Conservation (phyloP, 2,329 filamentous ascomycete species). For the Cladosporium sp. region DNA sequence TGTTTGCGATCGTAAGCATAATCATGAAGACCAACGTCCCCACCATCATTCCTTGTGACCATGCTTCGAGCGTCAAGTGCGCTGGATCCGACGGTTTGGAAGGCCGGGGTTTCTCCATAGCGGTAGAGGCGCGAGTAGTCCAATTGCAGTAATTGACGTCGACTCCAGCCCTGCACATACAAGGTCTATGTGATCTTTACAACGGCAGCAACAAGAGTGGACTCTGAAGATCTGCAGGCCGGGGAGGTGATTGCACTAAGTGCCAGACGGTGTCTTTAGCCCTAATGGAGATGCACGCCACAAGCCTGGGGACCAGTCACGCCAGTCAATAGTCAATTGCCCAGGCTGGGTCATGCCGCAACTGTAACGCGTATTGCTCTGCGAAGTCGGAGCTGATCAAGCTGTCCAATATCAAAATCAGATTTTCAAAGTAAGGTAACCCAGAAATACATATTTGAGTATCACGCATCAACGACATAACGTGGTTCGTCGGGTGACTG, state of each 20-base stretch:
- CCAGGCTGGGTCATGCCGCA: not conserved
- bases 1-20: not conserved
- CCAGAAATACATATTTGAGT: too few species aligned
- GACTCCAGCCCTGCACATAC: too few species aligned
- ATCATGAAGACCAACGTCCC: constrained; percentile 1
- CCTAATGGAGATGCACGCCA: not conserved
- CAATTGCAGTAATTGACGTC: too few species aligned
- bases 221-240: not conserved
- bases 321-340: not conserved
- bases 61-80: not conserved
- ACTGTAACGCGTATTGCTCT: not conserved
- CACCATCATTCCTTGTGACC: constrained; percentile 33
- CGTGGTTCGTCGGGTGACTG: too few species aligned
- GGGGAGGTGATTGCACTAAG: not conserved
- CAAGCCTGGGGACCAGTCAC: not conserved
- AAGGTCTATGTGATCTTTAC: too few species aligned
- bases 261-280: not conserved
- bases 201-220: too few species aligned
- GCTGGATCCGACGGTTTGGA: not conserved
- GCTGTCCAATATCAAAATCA: too few species aligned
- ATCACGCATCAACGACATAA: too few species aligned
- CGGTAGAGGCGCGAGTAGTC: not conserved
- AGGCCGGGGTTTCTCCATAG: not conserved
- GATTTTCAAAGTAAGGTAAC: too few species aligned
- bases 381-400: not conserved